Evolutionary conservation across 2,329 filamentous ascomycete genomes (phyloP).

Genomic region (Diaporthe sp.): DNA sequence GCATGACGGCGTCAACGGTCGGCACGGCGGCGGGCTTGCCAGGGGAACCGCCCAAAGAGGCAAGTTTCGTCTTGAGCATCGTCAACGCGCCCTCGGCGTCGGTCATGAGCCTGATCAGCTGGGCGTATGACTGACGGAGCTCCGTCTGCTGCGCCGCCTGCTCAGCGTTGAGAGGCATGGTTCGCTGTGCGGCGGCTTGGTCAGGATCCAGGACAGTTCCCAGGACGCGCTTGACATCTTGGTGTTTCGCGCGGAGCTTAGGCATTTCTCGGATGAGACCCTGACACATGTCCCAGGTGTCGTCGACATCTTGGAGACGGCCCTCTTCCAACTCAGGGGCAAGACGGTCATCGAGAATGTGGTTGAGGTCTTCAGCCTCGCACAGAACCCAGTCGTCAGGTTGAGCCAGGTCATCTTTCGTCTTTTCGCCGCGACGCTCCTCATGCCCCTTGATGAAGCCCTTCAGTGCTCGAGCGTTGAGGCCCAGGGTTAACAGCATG

Average conservation of each 20-base stretch:
- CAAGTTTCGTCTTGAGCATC: slow-evolving; percentile 83
- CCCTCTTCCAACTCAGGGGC: slow-evolving; percentile 74
- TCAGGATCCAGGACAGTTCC: slow-evolving; percentile 77
- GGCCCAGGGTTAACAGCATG: slow-evolving; percentile 93
- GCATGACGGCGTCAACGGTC: slow-evolving; percentile 91
- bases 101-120: slow-evolving; percentile 79
- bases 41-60: slow-evolving; percentile 64
- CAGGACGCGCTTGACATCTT: slow-evolving; percentile 83
- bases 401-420: slow-evolving; percentile 76
- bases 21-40: slow-evolving; percentile 71
- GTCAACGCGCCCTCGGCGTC: slow-evolving; percentile 85
- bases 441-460: slow-evolving; percentile 77
- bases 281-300: slow-evolving; percentile 76
- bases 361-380: slow-evolving; percentile 78
- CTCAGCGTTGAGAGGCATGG: slow-evolving; percentile 85
- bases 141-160: slow-evolving; percentile 87
- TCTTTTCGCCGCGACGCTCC: slow-evolving; percentile 65
- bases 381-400: slow-evolving; percentile 79
- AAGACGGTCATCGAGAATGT: slow-evolving; percentile 74
- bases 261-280: slow-evolving; percentile 78
- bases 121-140: slow-evolving; percentile 80
- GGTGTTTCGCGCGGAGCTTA: slow-evolving; percentile 79
- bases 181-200: slow-evolving; percentile 72
- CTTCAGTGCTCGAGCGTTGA: slow-evolving; percentile 80
- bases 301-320: slow-evolving; percentile 75